Conservation (phyloP, 129 eudicot species). For the Artemisia annua region DNA sequence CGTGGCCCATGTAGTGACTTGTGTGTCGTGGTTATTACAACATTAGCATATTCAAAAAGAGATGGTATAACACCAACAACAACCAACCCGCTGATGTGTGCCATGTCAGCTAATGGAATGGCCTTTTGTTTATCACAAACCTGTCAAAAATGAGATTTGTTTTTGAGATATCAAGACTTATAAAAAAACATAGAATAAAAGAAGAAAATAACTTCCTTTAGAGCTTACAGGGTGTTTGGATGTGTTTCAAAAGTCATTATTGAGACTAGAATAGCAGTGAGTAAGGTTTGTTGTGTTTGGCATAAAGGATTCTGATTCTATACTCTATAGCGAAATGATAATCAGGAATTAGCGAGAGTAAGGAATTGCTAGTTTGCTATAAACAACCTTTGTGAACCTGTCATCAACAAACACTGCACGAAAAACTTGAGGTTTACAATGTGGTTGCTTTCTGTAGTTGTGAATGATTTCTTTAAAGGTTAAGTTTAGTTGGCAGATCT, state of each 20-base stretch:
- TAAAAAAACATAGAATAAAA: no score
- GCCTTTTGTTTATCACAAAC: slow-evolving; percentile 91
- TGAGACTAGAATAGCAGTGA: no score
- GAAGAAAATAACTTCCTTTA: neutral
- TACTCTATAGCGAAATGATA: no score
- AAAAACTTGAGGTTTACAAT: slow-evolving; percentile 90
- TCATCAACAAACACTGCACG: slow-evolving; percentile 52
- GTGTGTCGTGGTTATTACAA: slow-evolving; percentile 92
- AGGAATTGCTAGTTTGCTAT: no score
- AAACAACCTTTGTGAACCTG: no score
- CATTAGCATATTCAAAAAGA: slow-evolving; percentile 90
- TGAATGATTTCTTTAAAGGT: slow-evolving; percentile 78
- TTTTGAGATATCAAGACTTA: neutral
- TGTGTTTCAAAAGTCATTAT: no score
- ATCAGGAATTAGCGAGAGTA: no score
- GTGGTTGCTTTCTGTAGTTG: slow-evolving; percentile 90
- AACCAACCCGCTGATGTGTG: slow-evolving; percentile 94
- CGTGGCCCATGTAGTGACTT: slow-evolving; percentile 95
- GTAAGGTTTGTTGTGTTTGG: no score
- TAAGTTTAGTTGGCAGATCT: slow-evolving; percentile 84
- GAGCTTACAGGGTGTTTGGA: no score
- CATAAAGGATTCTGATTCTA: no score
- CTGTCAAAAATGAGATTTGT: slow-evolving; percentile 31
- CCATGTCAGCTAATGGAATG: slow-evolving; percentile 88
- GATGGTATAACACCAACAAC: slow-evolving; percentile 91